Evolutionary conservation across 495 filamentous ascomycete genomes (phyloP), one percentile per base, ranked within the genome.

Genomic region (Penicillium riverlandense): DNA sequence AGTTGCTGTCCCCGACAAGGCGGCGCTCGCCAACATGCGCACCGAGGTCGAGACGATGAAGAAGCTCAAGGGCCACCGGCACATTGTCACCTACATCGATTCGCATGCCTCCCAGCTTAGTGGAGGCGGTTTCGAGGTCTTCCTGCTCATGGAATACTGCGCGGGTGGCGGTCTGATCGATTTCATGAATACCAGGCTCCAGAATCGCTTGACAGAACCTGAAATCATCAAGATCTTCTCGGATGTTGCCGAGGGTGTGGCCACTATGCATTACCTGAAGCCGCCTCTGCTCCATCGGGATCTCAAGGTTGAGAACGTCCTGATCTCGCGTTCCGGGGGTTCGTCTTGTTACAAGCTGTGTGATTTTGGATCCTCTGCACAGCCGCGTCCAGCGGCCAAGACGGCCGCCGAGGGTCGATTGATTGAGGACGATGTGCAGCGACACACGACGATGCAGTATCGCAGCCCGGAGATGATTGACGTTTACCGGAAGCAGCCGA

Each of bases 1-100:
- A 55, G 92, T 98, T 36, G 92, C 94, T n/a, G 92, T 97, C 29
- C 88, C 94, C 34, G 92, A 98, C 61, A 95, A 92, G 73, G 83
- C 92, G 54, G 78, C 89, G 40, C 75, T 98, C 61, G 86, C 89
- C 28, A 90, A 83, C 63, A 96, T 97, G 92, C 84, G 94, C 58
- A 97, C 85, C 45, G 92, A 98, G 74, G 92, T 97, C 42, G 92
- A 98, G 69, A 98, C 92, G 13, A 98, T 98, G 92, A 98, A 98
- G 79, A 88, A 90, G 57, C 72, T 98, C 47, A 95, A 94, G 74
- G 94, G 94, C 30, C 92, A 96, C 71, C 82, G 80, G 41, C 85
- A 92, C 50, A 96, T 98, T 58, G 92, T 98, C 54, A 95, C 84
- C 39, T 98, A 98, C 65, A 88, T 97, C 63, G 92, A 98, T 71